Percentiles rank a stretch among this genome's conserved stretches.
phyloP scores from a whole-genome alignment of 176 grass and related monocot genomes.

The Oryza rufipogon region DNA sequence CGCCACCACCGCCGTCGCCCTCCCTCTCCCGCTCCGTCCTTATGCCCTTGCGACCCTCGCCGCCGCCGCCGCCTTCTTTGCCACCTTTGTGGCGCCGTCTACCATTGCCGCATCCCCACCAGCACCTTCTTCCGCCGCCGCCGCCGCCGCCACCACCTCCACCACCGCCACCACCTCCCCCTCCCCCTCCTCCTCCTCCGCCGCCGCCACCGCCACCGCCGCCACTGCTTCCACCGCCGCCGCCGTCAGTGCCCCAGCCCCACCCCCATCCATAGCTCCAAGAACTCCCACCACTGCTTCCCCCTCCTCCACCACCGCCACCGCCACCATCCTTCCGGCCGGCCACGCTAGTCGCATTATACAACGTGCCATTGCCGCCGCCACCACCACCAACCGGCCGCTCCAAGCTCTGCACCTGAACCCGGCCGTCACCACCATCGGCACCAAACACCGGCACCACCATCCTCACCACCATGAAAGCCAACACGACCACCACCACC shows the following conservation, averaged over 20 bases:
- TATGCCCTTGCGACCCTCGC: not conserved
- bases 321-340: conserved; percentile 47
- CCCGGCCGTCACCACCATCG: not conserved
- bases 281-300: conserved; percentile 17
- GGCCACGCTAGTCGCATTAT: conserved; percentile 7
- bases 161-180: conserved; percentile 25
- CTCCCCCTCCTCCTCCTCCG: conserved; percentile 37
- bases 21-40: not conserved
- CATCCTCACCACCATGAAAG: not conserved
- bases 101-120: not conserved
- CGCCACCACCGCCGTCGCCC: not conserved
- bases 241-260: conserved; percentile 37
- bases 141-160: conserved; percentile 16
- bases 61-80: not conserved
- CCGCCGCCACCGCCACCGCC: conserved; percentile 45
- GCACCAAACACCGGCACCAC: not conserved
- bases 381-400: not conserved
- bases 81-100: not conserved
- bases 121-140: not conserved
- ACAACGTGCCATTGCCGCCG: conserved; percentile 8
- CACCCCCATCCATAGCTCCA: conserved; percentile 48
- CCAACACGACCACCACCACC: not conserved
- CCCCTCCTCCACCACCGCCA: conserved; percentile 33
- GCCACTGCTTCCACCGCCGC: conserved; percentile 45
- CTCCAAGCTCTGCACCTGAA: conserved; percentile 24